Evolutionary conservation across 2,329 filamentous ascomycete genomes (phyloP).

Genomic region (Arachnopeziza araneosa): DNA sequence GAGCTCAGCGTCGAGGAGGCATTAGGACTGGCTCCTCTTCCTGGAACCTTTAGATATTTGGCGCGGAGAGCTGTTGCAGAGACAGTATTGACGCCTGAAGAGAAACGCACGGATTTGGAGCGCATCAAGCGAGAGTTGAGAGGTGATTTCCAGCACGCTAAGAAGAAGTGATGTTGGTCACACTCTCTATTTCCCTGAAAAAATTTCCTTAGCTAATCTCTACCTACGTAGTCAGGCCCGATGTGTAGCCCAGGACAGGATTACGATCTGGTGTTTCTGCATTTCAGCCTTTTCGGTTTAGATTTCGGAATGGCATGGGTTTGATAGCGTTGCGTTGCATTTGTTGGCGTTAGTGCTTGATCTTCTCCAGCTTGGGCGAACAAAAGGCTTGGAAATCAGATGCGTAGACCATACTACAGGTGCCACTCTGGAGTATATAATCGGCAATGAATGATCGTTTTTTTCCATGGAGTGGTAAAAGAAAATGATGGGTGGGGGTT

Average conservation of each 20-base stretch:
- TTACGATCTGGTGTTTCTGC: neutral
- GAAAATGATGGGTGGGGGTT: neutral
- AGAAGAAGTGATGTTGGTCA: neutral
- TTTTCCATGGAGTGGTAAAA: neutral
- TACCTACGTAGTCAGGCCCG: neutral
- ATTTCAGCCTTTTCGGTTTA: neutral
- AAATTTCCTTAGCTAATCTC: neutral
- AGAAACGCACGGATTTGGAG: conserved; percentile 7
- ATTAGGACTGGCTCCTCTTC: conserved; percentile 1
- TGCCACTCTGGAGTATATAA: neutral
- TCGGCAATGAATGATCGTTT: neutral
- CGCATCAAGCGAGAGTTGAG: conserved; percentile 7
- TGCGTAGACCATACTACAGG: neutral
- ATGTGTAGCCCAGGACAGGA: neutral
- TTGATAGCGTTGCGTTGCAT: neutral
- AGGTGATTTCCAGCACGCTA: neutral
- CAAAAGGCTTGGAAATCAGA: neutral
- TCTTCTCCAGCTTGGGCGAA: neutral
- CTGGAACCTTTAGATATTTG: neutral
- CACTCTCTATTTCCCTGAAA: neutral
- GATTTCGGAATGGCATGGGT: neutral
- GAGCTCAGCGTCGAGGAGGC: conserved; percentile 7
- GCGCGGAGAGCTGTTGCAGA: neutral
- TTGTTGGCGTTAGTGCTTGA: neutral
- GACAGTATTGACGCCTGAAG: neutral